These are phyloP conservation scores for Mytilinidion resinicola DNA, from an alignment of 495 filamentous ascomycete genomes.

Conservation along the genomic window DNA sequence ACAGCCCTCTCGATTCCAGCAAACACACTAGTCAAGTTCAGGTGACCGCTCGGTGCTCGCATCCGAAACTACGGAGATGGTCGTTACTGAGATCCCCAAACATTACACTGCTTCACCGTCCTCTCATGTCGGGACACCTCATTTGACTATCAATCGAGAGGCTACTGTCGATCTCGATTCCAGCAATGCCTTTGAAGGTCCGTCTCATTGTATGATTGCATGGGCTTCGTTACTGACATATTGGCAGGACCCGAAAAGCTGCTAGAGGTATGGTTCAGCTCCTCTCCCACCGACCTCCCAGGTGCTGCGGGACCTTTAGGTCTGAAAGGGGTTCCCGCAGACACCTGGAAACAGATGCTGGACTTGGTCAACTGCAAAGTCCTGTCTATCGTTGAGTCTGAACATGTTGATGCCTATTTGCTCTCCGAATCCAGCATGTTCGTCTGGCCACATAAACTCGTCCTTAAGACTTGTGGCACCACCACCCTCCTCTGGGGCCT, in stretches of 20 bases:
- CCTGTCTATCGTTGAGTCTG: constrained; percentile 88
- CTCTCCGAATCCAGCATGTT: constrained; percentile 99
- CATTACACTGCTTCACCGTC: constrained; percentile 76
- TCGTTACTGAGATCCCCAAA: constrained; percentile 68
- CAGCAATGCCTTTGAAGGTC: constrained; percentile 93
- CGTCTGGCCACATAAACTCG: constrained; percentile 97
- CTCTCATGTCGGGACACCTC: constrained; percentile 66
- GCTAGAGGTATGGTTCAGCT: constrained; percentile 96
- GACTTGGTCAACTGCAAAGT: constrained; percentile 98
- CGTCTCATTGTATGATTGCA: constrained; percentile 12
- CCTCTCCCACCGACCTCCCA: constrained; percentile 68
- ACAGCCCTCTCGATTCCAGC: not conserved
- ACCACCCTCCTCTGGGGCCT: constrained; percentile 89
- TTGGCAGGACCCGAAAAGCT: constrained; percentile 84
- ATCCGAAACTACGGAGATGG: constrained; percentile 57
- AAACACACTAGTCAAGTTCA: constrained; percentile 5
- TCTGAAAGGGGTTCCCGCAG: constrained; percentile 74
- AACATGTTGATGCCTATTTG: constrained; percentile 93
- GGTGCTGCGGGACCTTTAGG: constrained; percentile 63
- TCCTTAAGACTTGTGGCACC: constrained; percentile 97
- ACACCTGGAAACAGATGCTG: constrained; percentile 94
- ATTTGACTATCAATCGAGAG: constrained; percentile 94
- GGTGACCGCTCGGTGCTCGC: constrained; percentile 9
- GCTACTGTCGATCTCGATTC: constrained; percentile 92
- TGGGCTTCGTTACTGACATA: constrained; percentile 3